phyloP scores from a whole-genome alignment of 345 rosid species.

The Acer yangbiense region DNA sequence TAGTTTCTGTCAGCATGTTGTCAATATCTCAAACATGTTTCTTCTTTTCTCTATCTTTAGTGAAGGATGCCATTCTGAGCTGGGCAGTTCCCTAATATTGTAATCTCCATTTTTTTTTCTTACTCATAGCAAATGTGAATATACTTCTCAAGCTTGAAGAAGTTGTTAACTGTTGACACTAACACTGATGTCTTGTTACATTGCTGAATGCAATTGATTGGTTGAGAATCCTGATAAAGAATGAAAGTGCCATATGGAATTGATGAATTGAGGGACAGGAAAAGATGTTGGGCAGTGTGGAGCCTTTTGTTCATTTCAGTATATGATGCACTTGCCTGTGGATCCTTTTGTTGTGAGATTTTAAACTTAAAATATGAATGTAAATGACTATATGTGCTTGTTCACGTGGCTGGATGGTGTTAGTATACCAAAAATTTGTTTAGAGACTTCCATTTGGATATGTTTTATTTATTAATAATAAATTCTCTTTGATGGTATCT shows the following conservation, averaged over 20 bases:
- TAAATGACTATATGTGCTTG: neutral
- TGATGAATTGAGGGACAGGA: constrained; percentile 1
- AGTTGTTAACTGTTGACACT: neutral
- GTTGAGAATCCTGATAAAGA: neutral
- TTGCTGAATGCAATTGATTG: neutral
- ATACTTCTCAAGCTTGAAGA: neutral
- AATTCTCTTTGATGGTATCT: neutral
- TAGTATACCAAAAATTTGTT: no score
- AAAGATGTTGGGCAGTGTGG: neutral
- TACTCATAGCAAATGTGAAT: neutral
- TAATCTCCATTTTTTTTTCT: neutral
- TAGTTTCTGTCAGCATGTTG: neutral
- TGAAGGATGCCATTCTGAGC: constrained; percentile 1
- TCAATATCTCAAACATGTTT: neutral
- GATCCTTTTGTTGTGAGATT: neutral
- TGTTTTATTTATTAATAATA: neutral
- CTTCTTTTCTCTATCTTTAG: neutral
- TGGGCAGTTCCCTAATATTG: neutral
- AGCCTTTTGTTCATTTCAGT: neutral
- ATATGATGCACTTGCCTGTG: neutral
- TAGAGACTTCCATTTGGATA: neutral
- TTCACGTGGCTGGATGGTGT: neutral
- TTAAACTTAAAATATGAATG: neutral
- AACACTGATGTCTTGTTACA: neutral
- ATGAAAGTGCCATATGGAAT: neutral